Base-by-base conservation (phyloP, 2,329 filamentous ascomycete species). In the Pseudocercospora macadamiae region DNA sequence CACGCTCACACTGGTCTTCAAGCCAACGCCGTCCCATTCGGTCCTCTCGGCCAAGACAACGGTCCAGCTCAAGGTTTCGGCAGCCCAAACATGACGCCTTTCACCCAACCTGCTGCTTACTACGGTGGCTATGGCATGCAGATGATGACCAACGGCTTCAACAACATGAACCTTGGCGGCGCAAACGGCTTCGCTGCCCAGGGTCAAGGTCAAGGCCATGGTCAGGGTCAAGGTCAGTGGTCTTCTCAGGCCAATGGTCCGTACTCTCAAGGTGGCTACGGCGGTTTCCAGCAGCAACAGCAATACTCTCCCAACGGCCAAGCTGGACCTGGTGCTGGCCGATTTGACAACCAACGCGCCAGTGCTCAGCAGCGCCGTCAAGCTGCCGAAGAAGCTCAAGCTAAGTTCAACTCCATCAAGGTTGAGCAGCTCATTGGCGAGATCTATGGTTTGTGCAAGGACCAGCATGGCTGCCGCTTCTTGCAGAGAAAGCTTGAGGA, bases 401-500 rank as follows among this genome's bases (percentile, higher is more conserved):
- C 89, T 68, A 89, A 91, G 60, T 97, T 91, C 77, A 86, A 89
- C 67, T 93, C 95, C 72, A 84, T 90, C 71, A 86, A 90, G 12
- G 81, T 97, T 19, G 91, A 96, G 72, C 85, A 88, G 30, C 88
- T 95, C 69, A 82, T 83, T 32, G 91, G 92, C 49, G 89, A 92
- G 69, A 91, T 99, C 69, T 96, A 96, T 75, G 83, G 86, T 51
- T 81, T 97, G 32, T 97, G 93, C 83, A 97, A 97, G 78, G 95
- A 99, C 71, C 95, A 99, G 78, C 93, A 99, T 75, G 95, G 95
- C 59, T 99, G 95, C 71, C 90, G 95, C 59, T 99, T 95, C 74
- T 80, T 99, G 57, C 95, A 99, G 79, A 95, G 96, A 82, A 96
- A 97, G 80, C 83, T 99, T 4, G 95, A 99, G 78, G 93, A 96